These are phyloP conservation scores for Cetradonia linearis DNA, from an alignment of 495 filamentous ascomycete species.

Conservation along the genomic window DNA sequence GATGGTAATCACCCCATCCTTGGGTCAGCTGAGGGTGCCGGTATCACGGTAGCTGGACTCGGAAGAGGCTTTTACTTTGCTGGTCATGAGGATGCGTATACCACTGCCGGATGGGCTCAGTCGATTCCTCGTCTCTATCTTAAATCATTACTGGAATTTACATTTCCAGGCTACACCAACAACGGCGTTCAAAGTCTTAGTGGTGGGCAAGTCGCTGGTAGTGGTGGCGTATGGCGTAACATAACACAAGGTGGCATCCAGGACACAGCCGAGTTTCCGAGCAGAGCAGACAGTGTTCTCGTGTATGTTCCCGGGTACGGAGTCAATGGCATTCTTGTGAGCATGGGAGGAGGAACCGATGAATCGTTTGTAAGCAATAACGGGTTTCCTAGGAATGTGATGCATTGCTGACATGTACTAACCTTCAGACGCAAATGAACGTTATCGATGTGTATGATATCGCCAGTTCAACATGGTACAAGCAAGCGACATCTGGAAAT, in stretches of 20 bases:
- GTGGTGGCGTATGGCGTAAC: constrained; percentile 53
- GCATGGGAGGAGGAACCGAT: constrained; percentile 56
- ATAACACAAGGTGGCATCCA: constrained; percentile 61
- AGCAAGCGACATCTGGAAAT: constrained; percentile 55
- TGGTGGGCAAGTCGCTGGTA: constrained; percentile 39
- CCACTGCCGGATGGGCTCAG: constrained; percentile 59
- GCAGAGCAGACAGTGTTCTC: constrained; percentile 60
- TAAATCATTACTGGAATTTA: constrained; percentile 65
- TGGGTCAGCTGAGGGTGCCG: constrained; percentile 60
- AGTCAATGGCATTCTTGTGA: constrained; percentile 55
- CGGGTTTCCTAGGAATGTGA: too few relatives aligned
- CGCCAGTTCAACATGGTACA: constrained; percentile 65
- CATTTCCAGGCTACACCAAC: constrained; percentile 55
- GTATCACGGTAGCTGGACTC: constrained; percentile 54
- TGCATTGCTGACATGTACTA: constrained; percentile 8
- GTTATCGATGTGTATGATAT: constrained; percentile 69
- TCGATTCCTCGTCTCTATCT: constrained; percentile 53
- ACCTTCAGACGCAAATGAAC: constrained; percentile 51
- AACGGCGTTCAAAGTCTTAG: constrained; percentile 42
- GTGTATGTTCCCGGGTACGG: constrained; percentile 67
- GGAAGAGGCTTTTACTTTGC: constrained; percentile 68
- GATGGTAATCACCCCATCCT: constrained; percentile 44
- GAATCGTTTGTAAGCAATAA: constrained; percentile 41
- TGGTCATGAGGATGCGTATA: constrained; percentile 58
- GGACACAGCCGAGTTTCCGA: constrained; percentile 51